phyloP scores from a whole-genome alignment of 352 stramenopile genomes.

The Pythium utonaiense region DNA sequence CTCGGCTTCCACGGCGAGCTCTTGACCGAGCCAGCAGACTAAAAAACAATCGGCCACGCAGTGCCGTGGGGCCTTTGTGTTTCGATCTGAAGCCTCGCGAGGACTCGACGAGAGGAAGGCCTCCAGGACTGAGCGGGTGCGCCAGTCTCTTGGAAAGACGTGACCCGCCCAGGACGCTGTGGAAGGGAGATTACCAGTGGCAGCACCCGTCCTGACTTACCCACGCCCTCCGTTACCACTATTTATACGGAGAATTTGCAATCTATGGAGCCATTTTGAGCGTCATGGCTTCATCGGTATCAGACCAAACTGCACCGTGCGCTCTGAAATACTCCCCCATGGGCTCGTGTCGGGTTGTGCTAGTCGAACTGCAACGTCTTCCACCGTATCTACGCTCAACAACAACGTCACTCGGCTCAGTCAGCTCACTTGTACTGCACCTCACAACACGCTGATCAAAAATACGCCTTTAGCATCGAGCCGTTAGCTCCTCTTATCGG shows the following conservation, averaged over 20 bases:
- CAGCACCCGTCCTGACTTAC: not conserved
- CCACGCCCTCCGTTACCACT: not conserved
- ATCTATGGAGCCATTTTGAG: not conserved
- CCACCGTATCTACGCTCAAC: too few relatives aligned
- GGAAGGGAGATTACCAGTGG: not conserved
- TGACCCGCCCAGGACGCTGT: not conserved
- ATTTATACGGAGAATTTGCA: not conserved
- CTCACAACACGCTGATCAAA: too few relatives aligned
- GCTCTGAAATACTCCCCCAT: too few relatives aligned
- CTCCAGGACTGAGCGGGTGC: not conserved
- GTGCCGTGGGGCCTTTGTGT: not conserved
- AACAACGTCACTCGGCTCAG: too few relatives aligned
- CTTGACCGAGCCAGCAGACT: not conserved
- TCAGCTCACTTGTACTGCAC: too few relatives aligned
- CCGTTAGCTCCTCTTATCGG: too few relatives aligned
- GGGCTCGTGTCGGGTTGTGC: too few relatives aligned
- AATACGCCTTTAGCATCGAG: too few relatives aligned
- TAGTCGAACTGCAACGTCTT: too few relatives aligned
- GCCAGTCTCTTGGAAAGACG: not conserved
- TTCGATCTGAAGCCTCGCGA: not conserved
- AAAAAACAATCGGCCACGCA: not conserved
- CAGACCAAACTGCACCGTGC: too few relatives aligned
- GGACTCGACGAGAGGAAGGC: not conserved
- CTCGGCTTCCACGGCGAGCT: not conserved
- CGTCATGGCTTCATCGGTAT: not conserved